These are phyloP conservation scores for Euphorbia schlechtendalii DNA, from an alignment of 441 rosid species.

Conservation along the genomic window DNA sequence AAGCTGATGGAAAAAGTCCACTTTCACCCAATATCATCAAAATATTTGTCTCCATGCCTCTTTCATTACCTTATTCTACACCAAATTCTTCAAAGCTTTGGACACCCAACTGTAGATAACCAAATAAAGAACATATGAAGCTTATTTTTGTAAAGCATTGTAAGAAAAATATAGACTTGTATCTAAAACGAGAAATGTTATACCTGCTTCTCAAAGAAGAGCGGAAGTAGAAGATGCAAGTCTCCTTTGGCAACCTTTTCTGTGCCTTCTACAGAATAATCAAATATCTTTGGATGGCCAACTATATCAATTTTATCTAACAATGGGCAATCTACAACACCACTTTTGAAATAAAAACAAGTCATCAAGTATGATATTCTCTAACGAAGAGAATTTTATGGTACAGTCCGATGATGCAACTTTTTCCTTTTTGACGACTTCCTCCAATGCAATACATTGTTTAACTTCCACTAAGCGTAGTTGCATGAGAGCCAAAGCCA, in stretches of 20 bases:
- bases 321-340: background rate
- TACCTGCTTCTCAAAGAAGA: background rate
- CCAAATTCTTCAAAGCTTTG: constrained; percentile 10
- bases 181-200: background rate
- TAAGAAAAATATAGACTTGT: background rate
- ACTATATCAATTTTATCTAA: background rate
- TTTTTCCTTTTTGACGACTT: constrained; percentile 11
- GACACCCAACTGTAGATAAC: constrained; percentile 6
- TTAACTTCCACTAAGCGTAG: constrained; percentile 3
- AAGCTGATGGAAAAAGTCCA: background rate
- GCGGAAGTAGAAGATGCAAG: background rate
- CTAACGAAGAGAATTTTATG: constrained; percentile 1
- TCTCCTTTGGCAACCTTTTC: background rate
- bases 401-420: background rate
- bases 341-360: constrained; percentile 10
- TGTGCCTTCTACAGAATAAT: background rate
- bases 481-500: constrained; percentile 10
- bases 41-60: background rate
- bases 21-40: background rate
- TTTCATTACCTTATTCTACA: constrained; percentile 7
- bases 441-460: constrained; percentile 10
- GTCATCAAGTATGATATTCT: background rate
- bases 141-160: background rate
- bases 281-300: background rate
- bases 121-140: background rate